Conservation (phyloP, 345 rosid genomes). For the Populus simonii region DNA sequence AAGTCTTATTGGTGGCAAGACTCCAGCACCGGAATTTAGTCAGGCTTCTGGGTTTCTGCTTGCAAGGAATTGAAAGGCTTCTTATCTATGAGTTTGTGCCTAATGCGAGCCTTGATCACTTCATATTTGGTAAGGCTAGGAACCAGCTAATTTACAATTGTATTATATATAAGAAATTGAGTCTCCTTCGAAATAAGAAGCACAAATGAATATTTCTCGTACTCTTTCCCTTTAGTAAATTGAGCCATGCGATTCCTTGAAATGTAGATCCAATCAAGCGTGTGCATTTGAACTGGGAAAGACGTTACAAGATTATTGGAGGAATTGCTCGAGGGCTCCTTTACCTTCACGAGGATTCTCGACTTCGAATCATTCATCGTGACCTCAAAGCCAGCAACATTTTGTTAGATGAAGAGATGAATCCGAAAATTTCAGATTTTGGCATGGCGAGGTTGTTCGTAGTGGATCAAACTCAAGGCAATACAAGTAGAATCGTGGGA, state of each 20-base stretch:
- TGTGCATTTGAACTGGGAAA: slow-evolving; percentile 7
- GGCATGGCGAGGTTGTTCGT: slow-evolving; percentile 12
- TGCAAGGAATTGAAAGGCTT: too few relatives aligned
- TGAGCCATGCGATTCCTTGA: neutral
- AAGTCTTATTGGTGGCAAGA: slow-evolving; percentile 13
- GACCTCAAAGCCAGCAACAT: too few relatives aligned
- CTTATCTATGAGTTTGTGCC: neutral
- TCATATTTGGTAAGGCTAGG: neutral
- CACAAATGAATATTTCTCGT: too few relatives aligned
- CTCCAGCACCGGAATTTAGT: neutral
- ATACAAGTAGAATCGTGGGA: slow-evolving; percentile 15
- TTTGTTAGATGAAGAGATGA: too few relatives aligned
- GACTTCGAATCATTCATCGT: neutral
- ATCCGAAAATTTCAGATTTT: neutral
- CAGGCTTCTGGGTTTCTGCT: too few relatives aligned
- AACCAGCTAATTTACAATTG: too few relatives aligned
- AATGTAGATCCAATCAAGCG: neutral
- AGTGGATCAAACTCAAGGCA: slow-evolving; percentile 6
- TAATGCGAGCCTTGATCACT: slow-evolving; percentile 10
- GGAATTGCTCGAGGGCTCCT: slow-evolving; percentile 13
- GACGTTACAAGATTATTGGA: slow-evolving; percentile 6
- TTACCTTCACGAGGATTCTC: slow-evolving; percentile 18
- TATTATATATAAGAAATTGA: too few relatives aligned
- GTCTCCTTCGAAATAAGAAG: too few relatives aligned
- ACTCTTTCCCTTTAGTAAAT: too few relatives aligned